Base-by-base conservation (phyloP, 2,329 filamentous ascomycete species). In the Sporothrix luriei region DNA sequence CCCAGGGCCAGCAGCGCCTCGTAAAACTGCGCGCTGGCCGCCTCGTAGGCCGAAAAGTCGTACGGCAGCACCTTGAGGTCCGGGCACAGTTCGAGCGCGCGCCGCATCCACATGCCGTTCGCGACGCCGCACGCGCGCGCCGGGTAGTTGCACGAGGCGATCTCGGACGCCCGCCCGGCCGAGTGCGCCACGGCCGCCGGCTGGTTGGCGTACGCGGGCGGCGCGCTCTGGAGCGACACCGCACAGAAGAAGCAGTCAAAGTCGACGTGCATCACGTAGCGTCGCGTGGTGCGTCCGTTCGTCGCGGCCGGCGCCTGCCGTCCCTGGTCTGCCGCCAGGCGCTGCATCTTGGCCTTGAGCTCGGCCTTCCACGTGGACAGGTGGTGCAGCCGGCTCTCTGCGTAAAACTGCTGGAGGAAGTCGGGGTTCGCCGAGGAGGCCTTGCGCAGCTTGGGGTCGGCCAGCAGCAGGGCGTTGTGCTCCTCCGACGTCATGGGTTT, bases 101-200 rank as follows among this genome's bases (percentile, higher is more conserved):
- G 85, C 77, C 94, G 96, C 94, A 99, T 98, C 95, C 96, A 99
- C 95, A 98, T 99, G 49, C 96, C 96, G 74, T 99, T 99, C 77
- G 94, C 97, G 68, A 99, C 85, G 0, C 94, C 94, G 74, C 90
- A 95, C 43, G 87, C 85, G 49, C 95, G 88, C 7, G 96, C 95
- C 24, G 91, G 89, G 77, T 99, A 99, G 76, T 99, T 99, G 80
- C 95, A 99, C 73, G 94, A 97, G 26, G 95, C 95, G 75, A 99
- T 98, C 77, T 99, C 95, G 0, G 94, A 97, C 0, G 92, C 93
- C 29, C 87, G 88, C 0, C 94, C 94, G 57, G 85, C 86, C 4
- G 94, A 91, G 76, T 99, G 95, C 4, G 95, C 94, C 46, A 99
- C 91, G 0, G 92, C 95, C 2, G 91, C 88, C 0, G 96, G 95